Conservation (phyloP, 768 basidiomycete species). For the Hericium erinaceus region DNA sequence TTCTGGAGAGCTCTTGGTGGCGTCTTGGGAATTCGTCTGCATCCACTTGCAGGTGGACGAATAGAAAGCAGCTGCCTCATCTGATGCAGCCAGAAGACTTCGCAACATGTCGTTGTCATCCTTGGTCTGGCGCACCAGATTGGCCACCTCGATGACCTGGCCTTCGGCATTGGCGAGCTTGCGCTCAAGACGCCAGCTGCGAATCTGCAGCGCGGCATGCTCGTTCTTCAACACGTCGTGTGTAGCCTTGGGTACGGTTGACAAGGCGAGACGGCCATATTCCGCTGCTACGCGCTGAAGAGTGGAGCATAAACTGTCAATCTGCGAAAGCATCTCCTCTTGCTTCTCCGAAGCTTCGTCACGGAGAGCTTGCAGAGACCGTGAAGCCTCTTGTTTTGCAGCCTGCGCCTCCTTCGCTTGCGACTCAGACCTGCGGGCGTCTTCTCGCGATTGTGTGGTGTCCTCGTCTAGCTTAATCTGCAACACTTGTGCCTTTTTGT, state of each 20-base stretch:
- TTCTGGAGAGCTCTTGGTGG: background rate
- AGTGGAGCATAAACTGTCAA: slow-evolving; percentile 40
- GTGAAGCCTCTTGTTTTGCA: slow-evolving; percentile 27
- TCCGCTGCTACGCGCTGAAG: slow-evolving; percentile 43
- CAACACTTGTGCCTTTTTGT: slow-evolving; percentile 34
- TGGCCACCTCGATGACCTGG: slow-evolving; percentile 55
- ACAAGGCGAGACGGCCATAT: slow-evolving; percentile 24
- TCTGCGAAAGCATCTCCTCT: slow-evolving; percentile 35
- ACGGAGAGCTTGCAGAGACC: slow-evolving; percentile 24
- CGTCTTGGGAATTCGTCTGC: background rate
- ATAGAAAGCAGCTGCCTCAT: slow-evolving; percentile 13
- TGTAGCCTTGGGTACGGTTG: slow-evolving; percentile 15
- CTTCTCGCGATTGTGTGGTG: slow-evolving; percentile 23
- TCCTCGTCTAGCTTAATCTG: slow-evolving; percentile 35
- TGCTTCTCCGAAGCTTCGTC: slow-evolving; percentile 29
- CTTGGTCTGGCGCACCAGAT: slow-evolving; percentile 48
- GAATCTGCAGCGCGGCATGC: slow-evolving; percentile 33
- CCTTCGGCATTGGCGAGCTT: slow-evolving; percentile 60
- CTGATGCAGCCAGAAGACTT: slow-evolving; percentile 14
- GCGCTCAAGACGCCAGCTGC: slow-evolving; percentile 47
- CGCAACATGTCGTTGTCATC: slow-evolving; percentile 41
- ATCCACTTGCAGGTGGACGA: slow-evolving; percentile 2
- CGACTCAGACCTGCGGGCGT: slow-evolving; percentile 26
- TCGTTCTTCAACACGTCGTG: slow-evolving; percentile 18
- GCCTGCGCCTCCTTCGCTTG: slow-evolving; percentile 28